Evolutionary conservation across 345 rosid genomes (phyloP).

Genomic region (Psidium guajava): DNA sequence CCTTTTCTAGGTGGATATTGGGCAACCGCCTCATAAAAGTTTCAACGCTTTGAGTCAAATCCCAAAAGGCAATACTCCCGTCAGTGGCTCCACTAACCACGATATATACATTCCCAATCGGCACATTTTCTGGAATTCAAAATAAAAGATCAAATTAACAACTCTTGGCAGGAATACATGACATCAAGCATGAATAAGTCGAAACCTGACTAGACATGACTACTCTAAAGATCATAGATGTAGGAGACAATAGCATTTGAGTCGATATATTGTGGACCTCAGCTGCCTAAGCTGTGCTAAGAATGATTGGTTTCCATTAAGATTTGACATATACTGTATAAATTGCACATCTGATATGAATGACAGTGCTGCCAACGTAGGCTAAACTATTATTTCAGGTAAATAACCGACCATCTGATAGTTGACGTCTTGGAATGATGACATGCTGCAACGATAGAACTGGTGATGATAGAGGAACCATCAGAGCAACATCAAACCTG

Average conservation of each 20-base stretch:
- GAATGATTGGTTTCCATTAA: neutral
- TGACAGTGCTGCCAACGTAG: neutral
- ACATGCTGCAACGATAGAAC: conserved; percentile 69
- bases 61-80: conserved; percentile 92
- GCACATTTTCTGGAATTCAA: conserved; percentile 30
- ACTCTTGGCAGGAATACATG: neutral
- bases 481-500: conserved; percentile 87
- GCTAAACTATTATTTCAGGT: neutral
- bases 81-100: conserved; percentile 88
- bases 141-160: neutral
- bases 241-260: neutral
- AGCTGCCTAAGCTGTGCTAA: neutral
- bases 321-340: neutral
- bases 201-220: neutral
- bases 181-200: neutral
- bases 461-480: conserved; percentile 60
- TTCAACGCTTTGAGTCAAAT: conserved; percentile 55
- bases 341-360: neutral
- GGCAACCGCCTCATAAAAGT: conserved; percentile 54
- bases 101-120: conserved; percentile 30
- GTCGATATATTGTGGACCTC: neutral
- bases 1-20: conserved; percentile 34
- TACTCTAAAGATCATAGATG: neutral
- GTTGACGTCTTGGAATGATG: conserved; percentile 28
- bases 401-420: conserved; percentile 36